phyloP scores from a whole-genome alignment of 106 monocot species.

The Platanthera guangdongensis region DNA sequence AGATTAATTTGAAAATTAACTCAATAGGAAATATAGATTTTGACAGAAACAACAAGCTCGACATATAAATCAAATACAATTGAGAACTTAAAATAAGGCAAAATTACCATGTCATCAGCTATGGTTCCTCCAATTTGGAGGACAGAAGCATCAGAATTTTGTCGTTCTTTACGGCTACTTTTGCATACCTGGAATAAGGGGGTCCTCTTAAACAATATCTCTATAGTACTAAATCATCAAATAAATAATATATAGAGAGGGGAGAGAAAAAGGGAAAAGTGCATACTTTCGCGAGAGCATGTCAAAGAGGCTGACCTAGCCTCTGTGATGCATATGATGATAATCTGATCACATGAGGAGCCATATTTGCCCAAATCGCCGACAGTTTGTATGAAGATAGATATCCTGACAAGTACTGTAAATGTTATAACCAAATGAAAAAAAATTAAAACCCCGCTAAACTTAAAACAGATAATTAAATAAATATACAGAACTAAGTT shows the following conservation, averaged over 20 bases:
- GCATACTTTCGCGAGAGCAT: conserved; percentile 92
- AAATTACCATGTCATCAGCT: conserved; percentile 69
- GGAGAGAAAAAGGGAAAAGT: conserved; percentile 6
- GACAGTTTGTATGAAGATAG: conserved; percentile 94
- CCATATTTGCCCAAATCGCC: conserved; percentile 94
- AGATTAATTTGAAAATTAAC: conserved; percentile 7
- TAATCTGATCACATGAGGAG: conserved; percentile 85
- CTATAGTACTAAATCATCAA: background rate
- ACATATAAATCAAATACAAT: background rate
- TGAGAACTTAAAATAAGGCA: background rate
- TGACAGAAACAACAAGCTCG: background rate
- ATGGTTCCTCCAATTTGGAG: conserved; percentile 36
- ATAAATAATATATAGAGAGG: background rate
- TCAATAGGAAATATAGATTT: conserved; percentile 16
- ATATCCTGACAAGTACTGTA: conserved; percentile 45
- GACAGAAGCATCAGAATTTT: conserved; percentile 29
- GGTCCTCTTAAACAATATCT: conserved; percentile 2
- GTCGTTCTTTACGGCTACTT: conserved; percentile 68
- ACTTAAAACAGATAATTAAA: background rate
- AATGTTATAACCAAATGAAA: background rate
- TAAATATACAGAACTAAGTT: background rate
- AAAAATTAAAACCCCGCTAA: background rate
- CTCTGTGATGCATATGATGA: conserved; percentile 95
- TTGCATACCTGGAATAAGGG: conserved; percentile 54
- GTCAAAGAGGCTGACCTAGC: conserved; percentile 96